A percentile compares a stretch with the other conserved stretches of the same genome.
phyloP scores from a whole-genome alignment of 768 basidiomycete species.

The Termitomyces sp. region DNA sequence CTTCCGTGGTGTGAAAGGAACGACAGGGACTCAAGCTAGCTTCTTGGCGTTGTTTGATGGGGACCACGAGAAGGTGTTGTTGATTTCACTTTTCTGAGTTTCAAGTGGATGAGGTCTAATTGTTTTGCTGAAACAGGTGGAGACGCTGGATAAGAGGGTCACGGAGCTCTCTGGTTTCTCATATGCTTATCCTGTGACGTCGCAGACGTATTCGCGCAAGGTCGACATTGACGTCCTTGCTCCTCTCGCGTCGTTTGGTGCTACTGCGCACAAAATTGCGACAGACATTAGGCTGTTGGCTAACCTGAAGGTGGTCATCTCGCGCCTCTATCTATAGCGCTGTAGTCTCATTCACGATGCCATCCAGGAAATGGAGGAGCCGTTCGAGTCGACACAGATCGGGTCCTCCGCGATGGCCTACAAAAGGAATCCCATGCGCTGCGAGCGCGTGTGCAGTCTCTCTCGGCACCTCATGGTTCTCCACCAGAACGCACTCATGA shows the following conservation, averaged over 20 bases:
- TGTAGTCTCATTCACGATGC: not conserved
- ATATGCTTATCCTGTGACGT: slow-evolving; percentile 96
- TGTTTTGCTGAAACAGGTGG: slow-evolving; percentile 47
- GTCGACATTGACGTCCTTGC: slow-evolving; percentile 92
- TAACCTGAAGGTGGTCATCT: slow-evolving; percentile 67
- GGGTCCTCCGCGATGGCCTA: slow-evolving; percentile 98
- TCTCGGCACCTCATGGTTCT: slow-evolving; percentile 94
- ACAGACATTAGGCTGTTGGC: slow-evolving; percentile 94
- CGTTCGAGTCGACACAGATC: slow-evolving; percentile 98
- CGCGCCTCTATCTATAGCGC: not conserved
- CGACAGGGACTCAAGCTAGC: slow-evolving; percentile 96
- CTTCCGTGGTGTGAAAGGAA: slow-evolving; percentile 99
- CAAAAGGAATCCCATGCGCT: slow-evolving; percentile 99
- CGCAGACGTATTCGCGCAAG: slow-evolving; percentile 98
- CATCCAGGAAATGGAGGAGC: slow-evolving; percentile 89
- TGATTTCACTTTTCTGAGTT: not conserved
- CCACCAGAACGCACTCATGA: slow-evolving; percentile 96
- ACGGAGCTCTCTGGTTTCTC: slow-evolving; percentile 89
- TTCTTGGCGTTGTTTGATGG: slow-evolving; percentile 94
- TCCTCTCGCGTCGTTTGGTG: slow-evolving; percentile 85
- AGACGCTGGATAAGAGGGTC: slow-evolving; percentile 82
- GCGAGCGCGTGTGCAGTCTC: slow-evolving; percentile 93
- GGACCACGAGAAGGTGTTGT: slow-evolving; percentile 78
- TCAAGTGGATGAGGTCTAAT: not conserved
- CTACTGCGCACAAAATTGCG: slow-evolving; percentile 96